phyloP scores from a whole-genome alignment of 805 yeast species.

The Metschnikowia kofuensis region DNA sequence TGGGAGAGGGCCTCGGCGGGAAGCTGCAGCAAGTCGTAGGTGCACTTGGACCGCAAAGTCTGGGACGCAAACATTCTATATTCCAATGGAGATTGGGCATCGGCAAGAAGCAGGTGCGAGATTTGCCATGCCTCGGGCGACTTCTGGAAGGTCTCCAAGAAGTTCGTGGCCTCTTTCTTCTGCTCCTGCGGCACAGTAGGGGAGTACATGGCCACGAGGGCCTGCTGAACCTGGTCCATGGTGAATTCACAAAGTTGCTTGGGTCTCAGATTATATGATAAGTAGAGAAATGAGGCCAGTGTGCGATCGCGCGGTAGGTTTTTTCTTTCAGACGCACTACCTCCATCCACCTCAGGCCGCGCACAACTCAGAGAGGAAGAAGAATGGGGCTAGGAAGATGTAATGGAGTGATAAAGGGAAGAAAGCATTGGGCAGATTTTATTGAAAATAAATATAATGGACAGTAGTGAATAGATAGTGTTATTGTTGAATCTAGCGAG shows the following conservation, averaged over 20 bases:
- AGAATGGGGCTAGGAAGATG: not conserved
- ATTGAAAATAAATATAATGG: too few species aligned
- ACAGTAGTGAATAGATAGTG: too few species aligned
- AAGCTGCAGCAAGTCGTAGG: slow-evolving; percentile 78
- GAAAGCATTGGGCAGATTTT: too few species aligned
- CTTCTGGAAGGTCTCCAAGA: slow-evolving; percentile 79
- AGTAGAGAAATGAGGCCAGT: not conserved
- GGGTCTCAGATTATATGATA: not conserved
- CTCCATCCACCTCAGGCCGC: not conserved
- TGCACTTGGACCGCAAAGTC: slow-evolving; percentile 79
- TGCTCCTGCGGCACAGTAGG: slow-evolving; percentile 39
- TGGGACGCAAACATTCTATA: slow-evolving; percentile 85
- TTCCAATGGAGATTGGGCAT: slow-evolving; percentile 42
- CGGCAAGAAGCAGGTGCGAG: slow-evolving; percentile 52
- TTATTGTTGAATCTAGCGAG: too few species aligned
- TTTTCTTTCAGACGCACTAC: slow-evolving; percentile 4
- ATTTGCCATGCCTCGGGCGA: slow-evolving; percentile 78
- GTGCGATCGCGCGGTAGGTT: not conserved
- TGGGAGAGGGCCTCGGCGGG: slow-evolving; percentile 48
- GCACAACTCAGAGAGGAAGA: too few species aligned
- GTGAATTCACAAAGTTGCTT: not conserved
- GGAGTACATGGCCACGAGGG: slow-evolving; percentile 49
- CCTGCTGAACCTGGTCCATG: slow-evolving; percentile 38
- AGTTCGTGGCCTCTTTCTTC: slow-evolving; percentile 50
- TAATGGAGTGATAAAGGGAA: not conserved